A percentile compares a stretch with the other conserved stretches of the same genome.
These are phyloP conservation scores for Nicotiana knightiana DNA, from an alignment of 257 asterid genomes.

Conservation along the genomic window DNA sequence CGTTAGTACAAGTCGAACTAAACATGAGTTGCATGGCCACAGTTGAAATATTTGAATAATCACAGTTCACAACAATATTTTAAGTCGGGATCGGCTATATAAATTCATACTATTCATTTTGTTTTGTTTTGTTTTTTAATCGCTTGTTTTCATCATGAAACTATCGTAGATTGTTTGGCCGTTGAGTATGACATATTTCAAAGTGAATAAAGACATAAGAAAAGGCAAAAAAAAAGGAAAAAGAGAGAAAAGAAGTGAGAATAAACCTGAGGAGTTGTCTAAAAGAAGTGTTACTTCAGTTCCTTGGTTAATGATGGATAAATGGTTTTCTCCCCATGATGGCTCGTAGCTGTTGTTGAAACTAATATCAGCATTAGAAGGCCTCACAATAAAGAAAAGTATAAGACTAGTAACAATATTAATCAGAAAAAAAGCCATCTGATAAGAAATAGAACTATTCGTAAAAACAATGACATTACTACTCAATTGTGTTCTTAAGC, in stretches of 20 bases:
- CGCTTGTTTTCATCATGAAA: too few species aligned
- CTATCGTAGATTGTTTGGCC: too few species aligned
- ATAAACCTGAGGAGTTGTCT: conserved; percentile 33
- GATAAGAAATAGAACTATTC: too few species aligned
- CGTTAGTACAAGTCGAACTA: too few species aligned
- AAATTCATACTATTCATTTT: too few species aligned
- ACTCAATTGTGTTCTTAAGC: background rate
- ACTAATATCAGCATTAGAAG: background rate
- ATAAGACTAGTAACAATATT: background rate
- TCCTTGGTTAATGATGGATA: conserved; percentile 24
- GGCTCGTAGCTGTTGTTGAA: conserved; percentile 30
- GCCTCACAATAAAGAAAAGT: background rate
- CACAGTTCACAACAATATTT: too few species aligned
- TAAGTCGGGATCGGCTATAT: too few species aligned
- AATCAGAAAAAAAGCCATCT: conserved; percentile 19
- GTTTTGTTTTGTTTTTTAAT: too few species aligned
- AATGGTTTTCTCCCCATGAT: conserved; percentile 41
- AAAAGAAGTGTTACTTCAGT: conserved; percentile 32
- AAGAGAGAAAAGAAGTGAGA: background rate
- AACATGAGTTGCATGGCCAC: background rate
- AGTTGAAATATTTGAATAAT: background rate
- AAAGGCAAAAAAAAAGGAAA: background rate
- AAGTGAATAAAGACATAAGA: too few species aligned
- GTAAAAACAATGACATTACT: background rate
- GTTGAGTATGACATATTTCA: too few species aligned